These are phyloP conservation scores for Malus hybrid DNA, from an alignment of 331 rosid species.

Conservation along the genomic window DNA sequence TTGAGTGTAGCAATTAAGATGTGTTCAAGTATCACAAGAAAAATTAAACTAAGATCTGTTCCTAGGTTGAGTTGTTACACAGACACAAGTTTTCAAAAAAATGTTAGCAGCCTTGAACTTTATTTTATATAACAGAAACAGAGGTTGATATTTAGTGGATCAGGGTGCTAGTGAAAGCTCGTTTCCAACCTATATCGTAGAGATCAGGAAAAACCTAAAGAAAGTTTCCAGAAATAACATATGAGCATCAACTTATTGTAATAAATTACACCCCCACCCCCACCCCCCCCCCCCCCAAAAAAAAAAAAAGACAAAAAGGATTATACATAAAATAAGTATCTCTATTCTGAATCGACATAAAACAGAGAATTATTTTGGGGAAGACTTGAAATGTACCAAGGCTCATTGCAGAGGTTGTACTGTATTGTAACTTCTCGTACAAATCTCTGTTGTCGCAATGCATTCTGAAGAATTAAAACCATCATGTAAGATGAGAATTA, in stretches of 20 bases:
- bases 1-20: neutral
- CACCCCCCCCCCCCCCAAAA: too few species aligned
- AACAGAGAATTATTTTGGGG: neutral
- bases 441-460: constrained; percentile 78
- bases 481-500: constrained; percentile 5
- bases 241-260: neutral
- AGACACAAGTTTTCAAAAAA: neutral
- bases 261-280: too few species aligned
- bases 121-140: too few species aligned
- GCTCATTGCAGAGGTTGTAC: constrained; percentile 99
- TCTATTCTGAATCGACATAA: neutral
- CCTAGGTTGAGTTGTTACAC: neutral
- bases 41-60: too few species aligned
- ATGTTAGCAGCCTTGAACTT: neutral
- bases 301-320: too few species aligned
- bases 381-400: constrained; percentile 50
- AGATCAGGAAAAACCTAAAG: neutral
- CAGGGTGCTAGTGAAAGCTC: neutral
- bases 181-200: neutral
- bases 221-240: neutral
- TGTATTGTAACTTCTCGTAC: constrained; percentile 94
- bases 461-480: constrained; percentile 55
- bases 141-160: neutral
- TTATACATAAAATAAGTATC: neutral
- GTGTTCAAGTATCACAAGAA: too few species aligned